Base-by-base conservation (phyloP, 495 filamentous ascomycete species). In the Amphirosellinia nigrospora region DNA sequence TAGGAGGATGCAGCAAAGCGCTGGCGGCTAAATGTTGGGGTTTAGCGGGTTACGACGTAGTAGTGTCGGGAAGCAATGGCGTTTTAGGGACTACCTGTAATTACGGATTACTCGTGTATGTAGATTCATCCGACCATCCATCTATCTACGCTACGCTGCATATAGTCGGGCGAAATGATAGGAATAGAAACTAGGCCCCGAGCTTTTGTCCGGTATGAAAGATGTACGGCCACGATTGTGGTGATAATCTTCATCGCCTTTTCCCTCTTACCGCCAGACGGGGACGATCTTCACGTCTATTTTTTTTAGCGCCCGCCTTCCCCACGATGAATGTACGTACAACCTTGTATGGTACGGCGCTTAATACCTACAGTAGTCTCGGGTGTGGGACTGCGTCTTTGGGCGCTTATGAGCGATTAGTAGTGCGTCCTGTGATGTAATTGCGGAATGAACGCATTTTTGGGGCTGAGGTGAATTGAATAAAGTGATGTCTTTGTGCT, bases 1-100 rank as follows among this genome's bases (percentile, higher is more conserved):
- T 48, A 88, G 83, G 77, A 81, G 87, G 73, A 83, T 94, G 86
- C 85, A 85, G 69, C 26, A 64, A 36, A 21, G 34, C 34, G 72
- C 45, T 75, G 53, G 66, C 21, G 28, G 66, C n/a, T 68, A 46
- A 36, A 71, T 72, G 36, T n/a, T 39, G 41, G 45, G 10, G 4
- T 19, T 58, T 21, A 36, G 16, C 9, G 13, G 13, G 28, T n/a
- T 28, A 19, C 3, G 4, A n/a, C 19, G 26, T 32, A 34, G 4
- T 8, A 8, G 28, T 19, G 53, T 58, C 26, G 13, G 7, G 23
- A 53, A 53, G 48, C 50, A 6, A 10, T 32, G 28, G 28, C 4
- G 52, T 34, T 21, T 32, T 32, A 8, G 30, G 58, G 30, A 5
- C 9, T 9, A 46, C 21, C 10, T 46, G 11, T 46, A 10, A 6